Evolutionary conservation across 768 basidiomycete genomes (phyloP), one percentile per base, ranked within the genome.

Genomic region (Candolleomyces efflorescens): DNA sequence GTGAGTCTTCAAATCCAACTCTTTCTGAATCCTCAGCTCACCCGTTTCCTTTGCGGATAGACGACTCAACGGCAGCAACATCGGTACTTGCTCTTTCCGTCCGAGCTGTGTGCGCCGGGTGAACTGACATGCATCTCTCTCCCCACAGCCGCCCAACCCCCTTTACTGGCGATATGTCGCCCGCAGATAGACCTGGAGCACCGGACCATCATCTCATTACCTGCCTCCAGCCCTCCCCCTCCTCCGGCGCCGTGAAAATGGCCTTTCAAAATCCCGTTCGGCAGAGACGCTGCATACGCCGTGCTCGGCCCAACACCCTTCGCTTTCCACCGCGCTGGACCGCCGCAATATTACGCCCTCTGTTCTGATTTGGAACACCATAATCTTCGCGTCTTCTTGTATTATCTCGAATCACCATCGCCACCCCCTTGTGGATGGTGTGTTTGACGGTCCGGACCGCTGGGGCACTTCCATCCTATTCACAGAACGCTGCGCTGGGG

Each of bases 31-130:
- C 17, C 51, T 37, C 17, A 17, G 36, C 55, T 43, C 26, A 59
- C 64, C 55, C 60, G 32, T 46, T 20, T 24, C 22, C 7, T 43
- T 52, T 22, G 53, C 9, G 54, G 51, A 24, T 56, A 89, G 87
- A 89, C 72, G 73, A 83, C 53, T 86, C 87, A 11, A 81, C 79
- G 5, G 75, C 78, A 0, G 76, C 78, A 48, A 85, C 84, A 17
- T 70, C 72, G 71, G 73, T 75, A 26, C 32, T 32, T 53, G 67
- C 23, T 39, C 43, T 32, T 38, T 54, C n/a, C 53, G 20, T 49
- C 38, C 5, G 32, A 37, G 48, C 23, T 41, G 56, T 58, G 22
- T 39, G 20, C 18, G 6, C 5, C 47, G 18, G 9, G 23, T n/a
- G 49, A n/a, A 27, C 43, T 61, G n/a, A 56, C 55, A 32, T 36